A percentile compares a stretch with the other conserved stretches of the same genome.
Conservation (phyloP, 495 filamentous ascomycete genomes). For the Tuber melanosporum region DNA sequence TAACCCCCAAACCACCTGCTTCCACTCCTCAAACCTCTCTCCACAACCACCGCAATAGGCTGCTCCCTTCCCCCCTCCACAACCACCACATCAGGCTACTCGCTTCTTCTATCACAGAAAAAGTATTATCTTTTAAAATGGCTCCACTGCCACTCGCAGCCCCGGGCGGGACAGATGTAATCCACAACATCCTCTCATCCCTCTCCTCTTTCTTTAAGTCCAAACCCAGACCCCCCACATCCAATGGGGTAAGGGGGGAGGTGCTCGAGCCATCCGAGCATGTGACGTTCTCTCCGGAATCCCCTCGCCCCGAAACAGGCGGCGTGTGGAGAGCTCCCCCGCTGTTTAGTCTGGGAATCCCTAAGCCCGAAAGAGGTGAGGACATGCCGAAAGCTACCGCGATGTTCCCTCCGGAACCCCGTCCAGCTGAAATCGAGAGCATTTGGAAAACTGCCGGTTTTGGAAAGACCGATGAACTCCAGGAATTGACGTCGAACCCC, state of each 20-base stretch:
- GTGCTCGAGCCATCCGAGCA: not conserved
- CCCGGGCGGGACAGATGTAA: fast-evolving
- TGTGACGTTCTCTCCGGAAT: no score
- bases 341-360: no score
- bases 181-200: not conserved
- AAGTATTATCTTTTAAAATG: not conserved
- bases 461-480: not conserved
- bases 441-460: not conserved
- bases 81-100: not conserved
- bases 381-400: no score
- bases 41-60: not conserved
- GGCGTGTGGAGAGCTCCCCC: no score
- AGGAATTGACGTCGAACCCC: not conserved
- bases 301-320: no score
- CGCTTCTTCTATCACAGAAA: no score
- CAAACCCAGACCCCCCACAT: not conserved
- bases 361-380: no score
- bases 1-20: not conserved
- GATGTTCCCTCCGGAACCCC: no score
- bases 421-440: no score
- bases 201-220: no score
- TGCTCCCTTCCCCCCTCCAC: not conserved
- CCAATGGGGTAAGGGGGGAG: not conserved
- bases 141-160: not conserved
- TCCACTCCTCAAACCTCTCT: not conserved